Evolutionary conservation across 1,284 basidiomycete genomes (phyloP).

Genomic region (Moesziomyces sp.): DNA sequence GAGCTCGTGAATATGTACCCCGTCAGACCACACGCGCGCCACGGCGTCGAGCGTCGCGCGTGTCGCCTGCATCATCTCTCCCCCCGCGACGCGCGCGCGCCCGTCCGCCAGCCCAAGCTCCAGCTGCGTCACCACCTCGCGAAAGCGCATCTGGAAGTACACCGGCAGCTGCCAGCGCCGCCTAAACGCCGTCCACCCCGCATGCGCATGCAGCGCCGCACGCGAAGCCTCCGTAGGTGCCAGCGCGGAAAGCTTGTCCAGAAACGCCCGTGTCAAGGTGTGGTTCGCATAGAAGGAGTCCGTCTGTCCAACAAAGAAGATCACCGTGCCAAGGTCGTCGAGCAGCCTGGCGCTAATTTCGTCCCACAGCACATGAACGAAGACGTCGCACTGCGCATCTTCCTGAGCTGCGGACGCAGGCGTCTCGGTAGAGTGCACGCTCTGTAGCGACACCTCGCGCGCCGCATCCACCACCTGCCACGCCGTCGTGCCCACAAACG

Average conservation of each 20-base stretch:
- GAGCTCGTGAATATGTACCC: constrained; percentile 52
- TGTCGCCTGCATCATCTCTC: constrained; percentile 22
- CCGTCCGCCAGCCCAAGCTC: constrained; percentile 28
- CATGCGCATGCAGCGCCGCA: constrained; percentile 71
- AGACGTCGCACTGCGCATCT: constrained; percentile 44
- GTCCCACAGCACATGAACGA: constrained; percentile 82
- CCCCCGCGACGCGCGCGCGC: neutral
- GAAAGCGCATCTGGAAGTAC: constrained; percentile 98
- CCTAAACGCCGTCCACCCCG: constrained; percentile 79
- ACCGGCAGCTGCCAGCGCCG: constrained; percentile 93
- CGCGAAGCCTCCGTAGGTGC: constrained; percentile 75
- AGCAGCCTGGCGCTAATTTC: constrained; percentile 82
- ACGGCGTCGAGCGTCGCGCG: constrained; percentile 42
- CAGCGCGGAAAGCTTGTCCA: constrained; percentile 83
- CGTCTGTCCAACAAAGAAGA: constrained; percentile 91
- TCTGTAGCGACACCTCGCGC: constrained; percentile 69
- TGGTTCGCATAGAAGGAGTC: constrained; percentile 85
- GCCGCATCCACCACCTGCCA: constrained; percentile 79
- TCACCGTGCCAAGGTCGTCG: constrained; percentile 77
- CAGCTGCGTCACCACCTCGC: constrained; percentile 78
- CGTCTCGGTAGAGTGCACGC: neutral
- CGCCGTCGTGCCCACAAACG: constrained; percentile 79
- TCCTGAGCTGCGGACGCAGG: neutral
- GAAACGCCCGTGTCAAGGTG: constrained; percentile 82
- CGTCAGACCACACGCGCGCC: constrained; percentile 45